Base-by-base conservation (phyloP, 2,329 filamentous ascomycete species). In the Aspergillus pseudoviridinutans region DNA sequence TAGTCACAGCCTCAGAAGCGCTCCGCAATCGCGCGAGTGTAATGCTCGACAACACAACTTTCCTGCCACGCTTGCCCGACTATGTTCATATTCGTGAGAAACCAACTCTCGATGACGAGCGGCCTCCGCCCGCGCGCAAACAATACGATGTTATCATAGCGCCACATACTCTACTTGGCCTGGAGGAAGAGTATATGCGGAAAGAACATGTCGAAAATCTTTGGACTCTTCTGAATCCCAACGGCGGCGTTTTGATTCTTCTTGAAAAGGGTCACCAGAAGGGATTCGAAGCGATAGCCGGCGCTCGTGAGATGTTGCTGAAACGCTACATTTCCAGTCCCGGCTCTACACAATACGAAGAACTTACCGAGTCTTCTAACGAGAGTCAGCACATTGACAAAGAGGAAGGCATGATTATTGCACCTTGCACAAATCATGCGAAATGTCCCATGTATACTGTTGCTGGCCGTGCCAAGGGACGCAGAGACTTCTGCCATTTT, bases 401-500 rank as follows among this genome's bases (percentile, higher is more conserved):
- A 62, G 83, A 85, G 62, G 76, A 78, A 2, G 84, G 84, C 56
- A 87, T 87, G 84, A 87, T 88, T 62, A 76, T 88, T 55, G 68
- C 78, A 1, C 79, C 79, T 10, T 99, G 94, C 78, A 97, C 94
- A 0, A 97, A 92, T 72, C 94, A 99, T 72, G 80, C 81, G 8
- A 81, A 83, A 57, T 99, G 94, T 64, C 94, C 94, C 0, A 95
- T 99, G 90, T 97, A 96, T 70, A 79, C 82, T 22, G 80, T 81
- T 0, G 82, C 87, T 0, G 91, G 92, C 0, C 80, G 88, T 54
- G 86, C 84, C 54, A 78, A 78, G 28, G 91, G 92, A 5, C 85
- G 93, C 55, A 92, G 92, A 66, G 92, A 97, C 69, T 94, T 88
- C 70, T 99, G 94, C 74, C 90, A 89, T 73, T 97, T 99, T 74